Conservation (phyloP, 345 rosid species). For the Kandelia obovata region DNA sequence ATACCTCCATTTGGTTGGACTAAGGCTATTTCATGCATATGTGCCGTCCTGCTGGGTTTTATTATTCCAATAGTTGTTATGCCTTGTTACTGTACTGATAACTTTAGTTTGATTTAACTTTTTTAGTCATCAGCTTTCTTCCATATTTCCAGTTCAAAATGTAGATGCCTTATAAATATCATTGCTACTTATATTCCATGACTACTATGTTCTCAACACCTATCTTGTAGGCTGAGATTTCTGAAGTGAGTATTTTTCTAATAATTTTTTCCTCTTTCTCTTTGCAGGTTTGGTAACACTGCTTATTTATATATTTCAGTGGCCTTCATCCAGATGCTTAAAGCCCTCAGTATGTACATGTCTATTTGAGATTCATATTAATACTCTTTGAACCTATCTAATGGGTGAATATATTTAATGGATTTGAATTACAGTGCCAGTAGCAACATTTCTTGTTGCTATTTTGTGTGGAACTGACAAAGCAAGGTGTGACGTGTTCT, state of each 20-base stretch:
- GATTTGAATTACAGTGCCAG: constrained; percentile 73
- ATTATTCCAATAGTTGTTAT: background rate
- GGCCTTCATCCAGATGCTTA: constrained; percentile 99
- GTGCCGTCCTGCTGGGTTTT: no score
- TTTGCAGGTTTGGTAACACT: constrained; percentile 89
- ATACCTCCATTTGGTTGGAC: no score
- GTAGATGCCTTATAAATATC: no score
- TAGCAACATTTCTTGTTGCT: constrained; percentile 83
- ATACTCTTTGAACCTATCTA: constrained; percentile 10
- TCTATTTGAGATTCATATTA: constrained; percentile 4
- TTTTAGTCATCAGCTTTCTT: background rate
- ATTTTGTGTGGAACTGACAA: constrained; percentile 90
- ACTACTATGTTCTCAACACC: no score
- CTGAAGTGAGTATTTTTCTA: background rate
- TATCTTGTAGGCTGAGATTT: background rate
- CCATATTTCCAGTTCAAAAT: background rate
- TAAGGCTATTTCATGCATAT: no score
- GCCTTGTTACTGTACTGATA: background rate
- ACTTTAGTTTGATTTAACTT: background rate
- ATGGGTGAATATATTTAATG: constrained; percentile 23
- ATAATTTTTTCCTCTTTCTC: constrained; percentile 10
- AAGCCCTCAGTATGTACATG: constrained; percentile 77
- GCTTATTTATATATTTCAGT: constrained; percentile 90
- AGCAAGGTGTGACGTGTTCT: constrained; percentile 84
- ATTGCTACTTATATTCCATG: no score